Percentiles rank a stretch among this genome's conserved stretches.
phyloP scores from a whole-genome alignment of 441 rosid species.

The Aquilaria agallochum region DNA sequence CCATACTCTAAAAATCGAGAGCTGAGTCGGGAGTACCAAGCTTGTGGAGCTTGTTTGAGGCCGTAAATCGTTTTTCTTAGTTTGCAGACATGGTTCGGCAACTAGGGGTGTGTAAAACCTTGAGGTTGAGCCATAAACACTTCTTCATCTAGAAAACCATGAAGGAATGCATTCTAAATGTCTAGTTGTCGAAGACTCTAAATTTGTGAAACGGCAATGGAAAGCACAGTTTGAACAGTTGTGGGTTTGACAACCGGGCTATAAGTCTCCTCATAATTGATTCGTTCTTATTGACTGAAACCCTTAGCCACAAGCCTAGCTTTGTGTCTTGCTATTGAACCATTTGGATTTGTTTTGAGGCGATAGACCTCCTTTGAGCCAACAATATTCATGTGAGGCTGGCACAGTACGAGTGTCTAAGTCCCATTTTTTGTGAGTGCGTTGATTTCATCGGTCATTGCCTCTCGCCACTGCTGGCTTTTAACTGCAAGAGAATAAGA shows the following conservation, averaged over 20 bases:
- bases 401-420: background rate
- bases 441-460: background rate
- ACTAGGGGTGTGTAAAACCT: background rate
- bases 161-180: too few species aligned
- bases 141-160: background rate
- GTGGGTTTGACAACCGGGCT: too few species aligned
- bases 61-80: background rate
- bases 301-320: too few species aligned
- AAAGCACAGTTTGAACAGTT: too few species aligned
- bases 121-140: background rate
- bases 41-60: background rate
- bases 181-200: too few species aligned
- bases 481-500: background rate
- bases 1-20: background rate
- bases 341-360: too few species aligned
- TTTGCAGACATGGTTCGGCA: background rate
- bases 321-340: too few species aligned
- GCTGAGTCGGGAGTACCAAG: background rate
- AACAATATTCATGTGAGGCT: too few species aligned
- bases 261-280: too few species aligned
- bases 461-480: background rate
- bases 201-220: too few species aligned
- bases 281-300: too few species aligned
- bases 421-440: background rate
- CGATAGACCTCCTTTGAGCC: too few species aligned